Base-by-base conservation (phyloP, 2,329 filamentous ascomycete species). In the Cladophialophora carrionii region DNA sequence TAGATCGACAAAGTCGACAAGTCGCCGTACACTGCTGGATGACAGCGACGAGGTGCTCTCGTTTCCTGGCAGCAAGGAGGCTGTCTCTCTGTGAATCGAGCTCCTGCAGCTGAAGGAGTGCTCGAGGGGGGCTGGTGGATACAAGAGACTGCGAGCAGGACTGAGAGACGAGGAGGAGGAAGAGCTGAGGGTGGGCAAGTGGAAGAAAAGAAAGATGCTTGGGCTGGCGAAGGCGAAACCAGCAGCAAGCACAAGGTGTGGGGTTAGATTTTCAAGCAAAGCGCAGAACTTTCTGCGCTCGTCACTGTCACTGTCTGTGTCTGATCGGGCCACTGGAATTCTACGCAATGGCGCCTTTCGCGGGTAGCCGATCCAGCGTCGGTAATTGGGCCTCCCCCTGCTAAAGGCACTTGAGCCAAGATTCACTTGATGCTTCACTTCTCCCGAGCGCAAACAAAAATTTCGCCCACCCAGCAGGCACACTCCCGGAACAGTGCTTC, bases 141-240 rank as follows among this genome's bases (percentile, higher is more conserved):
- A 22, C 14, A 26, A 32, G 57, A 34, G 8, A 51, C 34, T 57
- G 49, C 41, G 64, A 59, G 60, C 54, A 61, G 67, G 56, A 66
- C 17, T 51, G 60, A 61, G 51, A 64, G 61, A 61, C 63, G 66
- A 48, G 43, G 58, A 53, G 59, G 58, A 34, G 55, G 61, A 61
- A 37, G 57, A 54, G 17, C 54, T 54, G 43, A 58, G 59, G 67
- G 55, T 61, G 59, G 68, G 63, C 60, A 31, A 53, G 53, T 53
- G 61, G 57, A 61, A 61, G 62, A 68, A 68, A 65, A 65, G 58
- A 59, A 59, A 59, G 67, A 68, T 54, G 62, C 62, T 65, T 68
- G 65, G 67, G 62, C 57, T 43, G 4, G 14, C 37, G 26, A 52
- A 58, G 56, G 56, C 56, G 48, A 58, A 46, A 43, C 26, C 3